phyloP scores from a whole-genome alignment of 495 filamentous ascomycete species.

The Penicillium canariense region DNA sequence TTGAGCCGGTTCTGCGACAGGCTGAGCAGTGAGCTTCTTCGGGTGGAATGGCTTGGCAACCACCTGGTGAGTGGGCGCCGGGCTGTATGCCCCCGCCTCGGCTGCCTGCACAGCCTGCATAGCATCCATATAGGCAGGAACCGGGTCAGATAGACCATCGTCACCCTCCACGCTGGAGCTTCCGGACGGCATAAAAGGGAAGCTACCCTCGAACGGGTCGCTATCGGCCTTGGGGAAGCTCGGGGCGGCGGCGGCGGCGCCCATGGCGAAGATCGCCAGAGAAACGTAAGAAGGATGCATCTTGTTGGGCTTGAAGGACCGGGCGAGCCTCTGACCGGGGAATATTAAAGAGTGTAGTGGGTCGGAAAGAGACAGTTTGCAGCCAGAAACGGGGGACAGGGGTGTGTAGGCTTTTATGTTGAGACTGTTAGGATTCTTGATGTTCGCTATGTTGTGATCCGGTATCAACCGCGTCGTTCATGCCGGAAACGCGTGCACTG shows the following conservation, averaged over 20 bases:
- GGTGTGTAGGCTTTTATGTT: slow-evolving; percentile 21
- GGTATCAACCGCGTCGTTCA: slow-evolving; percentile 14
- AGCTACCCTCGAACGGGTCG: slow-evolving; percentile 17
- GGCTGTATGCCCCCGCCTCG: slow-evolving; percentile 1
- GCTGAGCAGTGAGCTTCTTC: not conserved
- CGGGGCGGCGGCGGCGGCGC: slow-evolving; percentile 25
- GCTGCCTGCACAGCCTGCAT: slow-evolving; percentile 16
- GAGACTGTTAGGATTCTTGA: slow-evolving; percentile 1
- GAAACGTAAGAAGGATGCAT: slow-evolving; percentile 29
- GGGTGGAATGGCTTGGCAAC: not conserved
- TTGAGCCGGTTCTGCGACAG: too few species aligned
- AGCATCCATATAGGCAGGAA: slow-evolving; percentile 15
- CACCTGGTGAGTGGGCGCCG: not conserved
- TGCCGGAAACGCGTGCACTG: slow-evolving; percentile 15
- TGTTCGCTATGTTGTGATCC: slow-evolving; percentile 16
- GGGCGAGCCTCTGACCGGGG: not conserved
- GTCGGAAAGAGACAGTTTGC: slow-evolving; percentile 16
- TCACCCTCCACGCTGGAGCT: slow-evolving; percentile 12
- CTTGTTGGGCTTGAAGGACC: not conserved
- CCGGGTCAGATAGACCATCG: slow-evolving; percentile 15
- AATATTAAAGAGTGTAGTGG: slow-evolving; percentile 16
- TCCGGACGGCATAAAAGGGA: slow-evolving; percentile 17
- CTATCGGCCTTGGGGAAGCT: slow-evolving; percentile 8
- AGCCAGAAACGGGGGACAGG: slow-evolving; percentile 4
- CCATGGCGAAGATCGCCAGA: slow-evolving; percentile 24